Conservation (phyloP, 2,329 filamentous ascomycete genomes). For the Ceratocystis harringtonii region DNA sequence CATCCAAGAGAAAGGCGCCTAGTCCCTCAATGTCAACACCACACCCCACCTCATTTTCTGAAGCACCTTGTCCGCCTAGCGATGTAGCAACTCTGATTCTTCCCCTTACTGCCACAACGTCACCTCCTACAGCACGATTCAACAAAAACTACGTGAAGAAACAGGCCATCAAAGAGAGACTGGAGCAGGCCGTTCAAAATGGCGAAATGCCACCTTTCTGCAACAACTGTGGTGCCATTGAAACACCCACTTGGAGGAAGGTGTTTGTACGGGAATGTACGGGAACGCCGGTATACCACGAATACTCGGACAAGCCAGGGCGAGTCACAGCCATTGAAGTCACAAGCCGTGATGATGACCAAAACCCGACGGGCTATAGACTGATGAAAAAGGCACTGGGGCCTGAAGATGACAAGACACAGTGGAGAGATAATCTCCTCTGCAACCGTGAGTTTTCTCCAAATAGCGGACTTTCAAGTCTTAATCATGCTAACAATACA, state of each 20-base stretch:
- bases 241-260: conserved; percentile 92
- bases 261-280: conserved; percentile 66
- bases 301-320: conserved; percentile 58
- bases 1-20: conserved; percentile 5
- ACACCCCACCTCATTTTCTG: conserved; percentile 29
- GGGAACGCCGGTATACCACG: conserved; percentile 54
- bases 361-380: conserved; percentile 51
- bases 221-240: conserved; percentile 83
- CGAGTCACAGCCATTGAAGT: conserved; percentile 60
- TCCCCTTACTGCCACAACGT: conserved; percentile 24
- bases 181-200: conserved; percentile 51
- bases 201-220: conserved; percentile 83
- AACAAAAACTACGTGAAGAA: conserved; percentile 53
- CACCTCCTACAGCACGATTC: conserved; percentile 29
- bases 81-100: conserved; percentile 25
- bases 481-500: conserved; percentile 22
- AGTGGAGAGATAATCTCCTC: conserved; percentile 57
- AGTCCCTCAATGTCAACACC: conserved; percentile 24
- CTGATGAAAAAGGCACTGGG: conserved; percentile 62
- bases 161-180: conserved; percentile 41
- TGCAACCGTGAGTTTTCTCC: conserved; percentile 61
- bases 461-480: conserved; percentile 17
- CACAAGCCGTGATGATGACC: conserved; percentile 45
- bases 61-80: conserved; percentile 30
- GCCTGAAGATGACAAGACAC: conserved; percentile 45